phyloP scores from a whole-genome alignment of 345 rosid genomes.

The Brassica cretica region DNA sequence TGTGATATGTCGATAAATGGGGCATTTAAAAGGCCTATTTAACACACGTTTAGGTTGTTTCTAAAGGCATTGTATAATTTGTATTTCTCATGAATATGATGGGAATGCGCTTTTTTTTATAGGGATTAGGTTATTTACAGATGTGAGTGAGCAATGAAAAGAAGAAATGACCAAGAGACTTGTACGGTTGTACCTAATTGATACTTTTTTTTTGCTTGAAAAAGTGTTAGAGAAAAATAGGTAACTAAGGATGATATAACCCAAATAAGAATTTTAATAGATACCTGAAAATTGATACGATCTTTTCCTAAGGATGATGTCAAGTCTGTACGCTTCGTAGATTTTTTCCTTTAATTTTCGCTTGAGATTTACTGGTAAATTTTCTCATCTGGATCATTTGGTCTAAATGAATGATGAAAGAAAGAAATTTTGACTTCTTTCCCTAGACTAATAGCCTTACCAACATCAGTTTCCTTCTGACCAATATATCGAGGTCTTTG shows the following conservation, averaged over 20 bases:
- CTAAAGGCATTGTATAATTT: not conserved
- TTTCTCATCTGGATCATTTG: too few species aligned
- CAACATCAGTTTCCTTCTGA: too few species aligned
- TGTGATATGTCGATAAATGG: not conserved
- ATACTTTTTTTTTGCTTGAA: not conserved
- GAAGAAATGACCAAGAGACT: not conserved
- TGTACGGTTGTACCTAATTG: not conserved
- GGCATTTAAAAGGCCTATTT: not conserved
- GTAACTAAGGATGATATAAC: conserved; percentile 5
- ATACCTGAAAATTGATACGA: not conserved
- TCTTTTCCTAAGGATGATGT: not conserved
- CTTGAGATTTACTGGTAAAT: too few species aligned
- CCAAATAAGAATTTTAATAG: not conserved
- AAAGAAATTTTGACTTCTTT: too few species aligned
- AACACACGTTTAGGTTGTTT: not conserved
- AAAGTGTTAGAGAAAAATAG: not conserved
- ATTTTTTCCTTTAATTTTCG: too few species aligned
- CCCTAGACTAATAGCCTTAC: too few species aligned
- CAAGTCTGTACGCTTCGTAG: too few species aligned
- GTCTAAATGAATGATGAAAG: too few species aligned
- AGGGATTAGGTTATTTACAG: not conserved
- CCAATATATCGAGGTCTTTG: too few species aligned
- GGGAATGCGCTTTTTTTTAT: not conserved
- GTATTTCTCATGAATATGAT: conserved; percentile 6
- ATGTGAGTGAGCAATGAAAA: not conserved